Conservation (phyloP, 2,329 filamentous ascomycete genomes). For the Nigrospora oryzae region DNA sequence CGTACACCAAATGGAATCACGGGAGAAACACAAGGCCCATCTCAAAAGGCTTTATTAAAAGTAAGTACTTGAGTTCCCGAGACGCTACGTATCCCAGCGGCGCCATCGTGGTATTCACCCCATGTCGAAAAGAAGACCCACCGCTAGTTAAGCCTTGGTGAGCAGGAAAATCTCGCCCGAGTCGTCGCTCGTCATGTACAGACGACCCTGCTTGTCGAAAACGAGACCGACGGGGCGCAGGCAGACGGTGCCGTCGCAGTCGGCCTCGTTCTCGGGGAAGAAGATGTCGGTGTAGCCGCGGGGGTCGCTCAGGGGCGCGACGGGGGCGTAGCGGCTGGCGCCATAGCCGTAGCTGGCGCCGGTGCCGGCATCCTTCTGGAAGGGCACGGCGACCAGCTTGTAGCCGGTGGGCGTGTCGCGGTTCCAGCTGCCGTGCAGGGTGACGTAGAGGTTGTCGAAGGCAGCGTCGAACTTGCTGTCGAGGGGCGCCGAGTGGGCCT, state of each 20-base stretch:
- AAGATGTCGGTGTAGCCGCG: slow-evolving; percentile 38
- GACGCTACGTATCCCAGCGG: no score
- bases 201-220: slow-evolving; percentile 29
- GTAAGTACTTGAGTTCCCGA: no score
- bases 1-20: no score
- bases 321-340: slow-evolving; percentile 14
- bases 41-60: no score
- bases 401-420: slow-evolving; percentile 24
- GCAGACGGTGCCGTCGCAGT: slow-evolving; percentile 35
- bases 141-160: slow-evolving; percentile 6
- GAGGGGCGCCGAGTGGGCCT: slow-evolving; percentile 55
- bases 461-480: slow-evolving; percentile 54
- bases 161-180: slow-evolving; percentile 37
- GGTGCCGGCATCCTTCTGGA: slow-evolving; percentile 17
- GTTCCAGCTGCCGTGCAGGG: slow-evolving; percentile 53
- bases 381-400: slow-evolving; percentile 24
- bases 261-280: slow-evolving; percentile 33
- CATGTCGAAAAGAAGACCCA: no score
- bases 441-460: slow-evolving; percentile 47
- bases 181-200: slow-evolving; percentile 45
- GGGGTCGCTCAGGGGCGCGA: slow-evolving; percentile 21
- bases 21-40: no score
- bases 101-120: no score
- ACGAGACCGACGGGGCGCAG: slow-evolving; percentile 42
- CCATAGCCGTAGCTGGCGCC: slow-evolving; percentile 11